Evolutionary conservation across 179 eudicot genomes (phyloP).

Genomic region (Spergularia azorica): DNA sequence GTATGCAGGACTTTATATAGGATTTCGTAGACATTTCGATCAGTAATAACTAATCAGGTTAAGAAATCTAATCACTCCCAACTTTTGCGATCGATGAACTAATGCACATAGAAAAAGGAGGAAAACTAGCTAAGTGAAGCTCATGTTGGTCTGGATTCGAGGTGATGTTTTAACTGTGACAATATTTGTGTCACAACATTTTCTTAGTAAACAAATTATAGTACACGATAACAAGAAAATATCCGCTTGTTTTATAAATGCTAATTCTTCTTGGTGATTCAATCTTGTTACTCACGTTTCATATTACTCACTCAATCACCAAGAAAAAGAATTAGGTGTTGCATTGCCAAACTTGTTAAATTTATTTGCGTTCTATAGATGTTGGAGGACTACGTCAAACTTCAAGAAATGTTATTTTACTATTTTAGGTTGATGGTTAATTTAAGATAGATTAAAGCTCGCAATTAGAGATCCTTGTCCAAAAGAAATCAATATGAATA

Average conservation of each 20-base stretch:
- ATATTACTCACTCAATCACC: not conserved
- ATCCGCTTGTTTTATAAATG: not conserved
- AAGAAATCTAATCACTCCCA: too few relatives aligned
- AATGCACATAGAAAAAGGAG: not conserved
- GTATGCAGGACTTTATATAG: slow-evolving; percentile 19
- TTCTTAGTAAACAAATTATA: not conserved
- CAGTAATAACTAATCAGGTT: too few relatives aligned
- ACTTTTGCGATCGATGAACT: not conserved
- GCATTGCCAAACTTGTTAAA: too few relatives aligned
- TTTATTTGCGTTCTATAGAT: too few relatives aligned
- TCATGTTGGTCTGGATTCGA: slow-evolving; percentile 3
- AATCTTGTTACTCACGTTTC: slow-evolving; percentile 12
- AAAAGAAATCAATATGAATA: too few relatives aligned
- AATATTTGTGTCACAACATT: not conserved
- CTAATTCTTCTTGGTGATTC: not conserved
- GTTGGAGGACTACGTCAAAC: too few relatives aligned
- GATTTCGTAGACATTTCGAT: too few relatives aligned
- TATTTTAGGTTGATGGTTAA: too few relatives aligned
- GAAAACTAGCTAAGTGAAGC: slow-evolving; percentile 4
- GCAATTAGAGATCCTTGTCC: too few relatives aligned
- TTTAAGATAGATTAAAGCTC: too few relatives aligned
- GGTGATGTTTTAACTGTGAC: not conserved
- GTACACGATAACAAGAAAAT: not conserved
- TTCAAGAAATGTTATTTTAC: too few relatives aligned
- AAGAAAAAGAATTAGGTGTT: not conserved